These are phyloP conservation scores for Lablab purpureus DNA, from an alignment of 306 rosid species.

Conservation along the genomic window DNA sequence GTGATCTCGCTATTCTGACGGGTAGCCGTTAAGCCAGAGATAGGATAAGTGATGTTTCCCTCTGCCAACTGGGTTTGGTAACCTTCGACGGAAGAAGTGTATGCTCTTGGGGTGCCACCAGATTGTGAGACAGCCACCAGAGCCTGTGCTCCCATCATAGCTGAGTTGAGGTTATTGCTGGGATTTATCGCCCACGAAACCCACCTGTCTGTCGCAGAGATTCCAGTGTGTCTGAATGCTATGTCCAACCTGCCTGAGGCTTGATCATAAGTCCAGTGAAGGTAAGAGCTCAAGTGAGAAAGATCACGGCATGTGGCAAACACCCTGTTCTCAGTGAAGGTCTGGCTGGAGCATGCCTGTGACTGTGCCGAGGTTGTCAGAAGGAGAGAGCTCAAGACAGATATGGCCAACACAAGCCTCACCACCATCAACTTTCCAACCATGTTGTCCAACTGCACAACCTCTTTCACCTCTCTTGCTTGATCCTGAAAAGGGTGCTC, in stretches of 20 bases:
- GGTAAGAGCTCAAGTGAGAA: constrained; percentile 58
- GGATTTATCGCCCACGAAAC: constrained; percentile 83
- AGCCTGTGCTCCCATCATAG: constrained; percentile 71
- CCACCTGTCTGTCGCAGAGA: constrained; percentile 56
- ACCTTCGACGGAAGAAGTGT: constrained; percentile 31
- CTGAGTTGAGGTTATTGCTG: neutral
- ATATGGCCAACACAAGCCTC: constrained; percentile 44
- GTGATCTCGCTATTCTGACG: constrained; percentile 51
- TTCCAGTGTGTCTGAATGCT: constrained; percentile 62
- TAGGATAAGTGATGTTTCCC: constrained; percentile 44
- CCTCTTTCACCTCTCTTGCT: neutral
- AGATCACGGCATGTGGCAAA: constrained; percentile 59
- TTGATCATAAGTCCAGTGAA: constrained; percentile 64
- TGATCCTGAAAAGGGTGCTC: neutral
- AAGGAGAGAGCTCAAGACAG: constrained; percentile 46
- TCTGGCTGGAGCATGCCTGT: constrained; percentile 42
- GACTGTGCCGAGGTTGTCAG: constrained; percentile 57
- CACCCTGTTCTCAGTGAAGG: constrained; percentile 43
- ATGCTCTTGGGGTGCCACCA: constrained; percentile 32
- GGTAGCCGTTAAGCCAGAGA: constrained; percentile 40
- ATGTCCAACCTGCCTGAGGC: constrained; percentile 54
- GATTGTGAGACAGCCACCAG: constrained; percentile 61
- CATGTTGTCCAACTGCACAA: constrained; percentile 38
- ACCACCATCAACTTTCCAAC: constrained; percentile 15
- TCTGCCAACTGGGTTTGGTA: neutral